Evolutionary conservation across 331 rosid species (phyloP), one percentile per base, ranked within the genome.

Genomic region (Pyrus hybrid): DNA sequence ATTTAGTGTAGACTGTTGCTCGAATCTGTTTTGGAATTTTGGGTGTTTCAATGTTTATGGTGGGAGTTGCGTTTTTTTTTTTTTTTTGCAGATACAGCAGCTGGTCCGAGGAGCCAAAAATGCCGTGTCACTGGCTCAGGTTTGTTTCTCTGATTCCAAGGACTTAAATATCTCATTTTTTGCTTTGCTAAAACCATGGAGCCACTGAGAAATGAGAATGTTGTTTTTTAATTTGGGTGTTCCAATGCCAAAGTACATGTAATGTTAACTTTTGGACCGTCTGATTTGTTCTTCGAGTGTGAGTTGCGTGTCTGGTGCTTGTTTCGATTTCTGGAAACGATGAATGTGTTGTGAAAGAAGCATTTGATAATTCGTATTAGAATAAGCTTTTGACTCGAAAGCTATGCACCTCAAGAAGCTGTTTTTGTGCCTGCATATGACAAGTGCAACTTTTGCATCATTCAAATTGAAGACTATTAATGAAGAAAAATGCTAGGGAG

Each of bases 121-220:
- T 83, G 85, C 85, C 25, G 80, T 89, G 84, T 89, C 98, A 45
- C 82, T 93, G 83, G 97, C 97, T 22, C 98, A 93, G 97, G 98
- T 93, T 18, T 47, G 86, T 66, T 41, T 74, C 83, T 63, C 72
- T 79, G n/a, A 66, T 82, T 73, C 63, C 84, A 77, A 79, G 64
- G 82, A 49, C 45, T 79, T 82, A 21, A 21, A 28, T 33, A 72
- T 66, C 65, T 58, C 17, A 41, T 54, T 70, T 45, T 63, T 61
- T 49, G 43, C 13, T 85, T 68, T 49, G 73, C 16, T 76, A 22
- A 74, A 79, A 29, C 66, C 53, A 33, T 73, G 80, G 72, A 51
- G 73, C 49, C 70, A 64, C 75, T 68, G 84, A 76, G 45, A 37
- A 37, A 37, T 37, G 45, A 37, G 79, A 70, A 70, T 62, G 79